A percentile compares a stretch with the other conserved stretches of the same genome.
Conservation (phyloP, 78 protist genomes). For the Blattamonas nauphoetae region DNA sequence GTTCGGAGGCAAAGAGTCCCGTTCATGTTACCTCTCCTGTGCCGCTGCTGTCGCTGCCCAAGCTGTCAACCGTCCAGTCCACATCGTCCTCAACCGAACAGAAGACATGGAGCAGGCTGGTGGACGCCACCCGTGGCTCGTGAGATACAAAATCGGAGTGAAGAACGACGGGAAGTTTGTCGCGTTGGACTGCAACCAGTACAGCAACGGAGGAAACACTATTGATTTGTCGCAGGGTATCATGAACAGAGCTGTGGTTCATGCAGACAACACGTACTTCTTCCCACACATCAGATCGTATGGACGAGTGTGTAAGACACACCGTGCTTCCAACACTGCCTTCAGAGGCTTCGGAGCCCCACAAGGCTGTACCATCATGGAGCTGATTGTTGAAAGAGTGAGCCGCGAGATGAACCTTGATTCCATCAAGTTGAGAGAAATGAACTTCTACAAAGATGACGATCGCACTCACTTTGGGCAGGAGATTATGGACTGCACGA, state of each 20-base stretch:
- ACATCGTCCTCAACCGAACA: background rate
- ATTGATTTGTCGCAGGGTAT: conserved; percentile 18
- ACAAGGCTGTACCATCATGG: conserved; percentile 6
- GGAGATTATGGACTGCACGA: background rate
- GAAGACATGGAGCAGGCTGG: conserved; percentile 40
- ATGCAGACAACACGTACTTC: conserved; percentile 14
- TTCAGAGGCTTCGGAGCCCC: conserved; percentile 36
- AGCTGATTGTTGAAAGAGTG: background rate
- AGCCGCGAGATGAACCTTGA: background rate
- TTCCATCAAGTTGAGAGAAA: background rate
- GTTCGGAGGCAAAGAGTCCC: conserved; percentile 53
- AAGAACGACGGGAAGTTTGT: background rate
- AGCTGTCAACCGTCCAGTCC: conserved; percentile 22
- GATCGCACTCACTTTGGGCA: background rate
- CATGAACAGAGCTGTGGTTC: background rate
- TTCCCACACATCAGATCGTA: background rate
- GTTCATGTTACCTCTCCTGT: conserved; percentile 6
- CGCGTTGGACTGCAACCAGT: background rate
- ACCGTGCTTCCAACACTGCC: conserved; percentile 21
- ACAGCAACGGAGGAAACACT: conserved; percentile 13
- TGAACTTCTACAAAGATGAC: background rate
- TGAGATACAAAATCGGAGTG: conserved; percentile 15
- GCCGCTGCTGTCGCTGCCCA: conserved; percentile 48
- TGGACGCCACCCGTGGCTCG: conserved; percentile 11
- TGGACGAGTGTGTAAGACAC: background rate